Base-by-base conservation (phyloP, 495 filamentous ascomycete species). In the Hypoxylon fuscum region DNA sequence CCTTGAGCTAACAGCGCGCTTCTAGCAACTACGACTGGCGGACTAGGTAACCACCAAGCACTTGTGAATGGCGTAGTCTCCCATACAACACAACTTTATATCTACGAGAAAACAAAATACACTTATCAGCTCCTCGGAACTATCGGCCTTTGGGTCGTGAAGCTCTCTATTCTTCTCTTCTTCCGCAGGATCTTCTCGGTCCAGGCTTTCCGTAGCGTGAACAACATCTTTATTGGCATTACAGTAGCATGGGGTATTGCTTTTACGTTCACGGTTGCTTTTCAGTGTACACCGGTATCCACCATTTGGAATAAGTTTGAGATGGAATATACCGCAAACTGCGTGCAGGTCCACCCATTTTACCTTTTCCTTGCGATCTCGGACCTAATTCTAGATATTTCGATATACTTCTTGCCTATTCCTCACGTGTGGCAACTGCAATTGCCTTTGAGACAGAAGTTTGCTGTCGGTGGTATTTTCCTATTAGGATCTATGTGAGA, bases 181-280 rank as follows among this genome's bases (percentile, higher is more conserved):
- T 78, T 77, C 55, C 70, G 79, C 9, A 69, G 74, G 7, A 72
- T 81, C 38, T 81, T 80, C 37, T 74, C 76, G 2, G 64, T 75
- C 8, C 64, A 61, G 2, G 51, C 29, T 20, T 74, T 77, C 32
- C 66, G 69, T 6, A 62, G 22, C 0, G 55, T 66, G 20, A 73
- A 68, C 32, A 77, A 73, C 37, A 41, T 68, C 34, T 45, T 72
- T 6, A 77, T 77, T 31, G 73, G 57, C 4, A 10, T 78, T 0
- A 72, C 74, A 17, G 54, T 72, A 4, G 34, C 59, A 5, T 81
- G 77, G 56, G 40, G 72, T 27, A 56, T 79, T 21, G 61, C 71
- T 3, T 79, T 75, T 44, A 44, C 76, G 2, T 55, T 81, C 25
- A 72, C 75, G 6, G 68, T 75, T n/a, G 71, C 74, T 1, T 79